Evolutionary conservation across 129 eudicot genomes (phyloP).

Genomic region (Smallanthus sonchifolius): DNA sequence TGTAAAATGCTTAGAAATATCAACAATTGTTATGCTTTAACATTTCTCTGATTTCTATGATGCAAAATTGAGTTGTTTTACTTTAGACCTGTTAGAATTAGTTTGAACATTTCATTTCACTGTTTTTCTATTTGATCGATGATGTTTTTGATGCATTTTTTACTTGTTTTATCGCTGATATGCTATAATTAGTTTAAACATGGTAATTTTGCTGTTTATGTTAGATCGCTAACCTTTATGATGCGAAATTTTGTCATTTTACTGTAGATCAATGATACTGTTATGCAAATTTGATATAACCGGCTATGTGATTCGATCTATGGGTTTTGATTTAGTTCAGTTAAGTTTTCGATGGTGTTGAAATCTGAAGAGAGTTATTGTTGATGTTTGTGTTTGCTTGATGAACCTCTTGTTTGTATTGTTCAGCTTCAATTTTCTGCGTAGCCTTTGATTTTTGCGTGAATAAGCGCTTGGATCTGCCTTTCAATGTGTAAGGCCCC

Average conservation of each 20-base stretch:
- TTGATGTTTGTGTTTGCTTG: background rate
- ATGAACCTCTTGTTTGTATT: background rate
- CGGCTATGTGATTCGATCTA: background rate
- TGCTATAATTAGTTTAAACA: background rate
- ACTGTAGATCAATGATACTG: background rate
- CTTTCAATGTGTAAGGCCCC: too few species aligned
- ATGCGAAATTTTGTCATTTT: background rate
- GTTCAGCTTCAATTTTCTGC: background rate
- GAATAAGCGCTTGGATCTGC: too few species aligned
- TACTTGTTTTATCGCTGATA: background rate
- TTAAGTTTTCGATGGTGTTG: background rate
- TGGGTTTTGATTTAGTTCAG: background rate
- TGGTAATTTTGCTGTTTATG: background rate
- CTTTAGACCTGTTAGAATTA: background rate
- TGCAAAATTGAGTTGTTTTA: background rate
- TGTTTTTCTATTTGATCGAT: background rate
- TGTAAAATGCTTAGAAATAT: too few species aligned
- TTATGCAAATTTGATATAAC: background rate
- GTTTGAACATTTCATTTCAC: background rate
- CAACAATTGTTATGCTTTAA: background rate
- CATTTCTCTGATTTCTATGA: background rate
- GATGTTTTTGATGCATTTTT: background rate
- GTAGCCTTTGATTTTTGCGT: background rate
- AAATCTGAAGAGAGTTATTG: background rate
- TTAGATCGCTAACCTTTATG: background rate